phyloP scores from a whole-genome alignment of 192 early-diverging fungal species.

The Kickxella alabastrina region DNA sequence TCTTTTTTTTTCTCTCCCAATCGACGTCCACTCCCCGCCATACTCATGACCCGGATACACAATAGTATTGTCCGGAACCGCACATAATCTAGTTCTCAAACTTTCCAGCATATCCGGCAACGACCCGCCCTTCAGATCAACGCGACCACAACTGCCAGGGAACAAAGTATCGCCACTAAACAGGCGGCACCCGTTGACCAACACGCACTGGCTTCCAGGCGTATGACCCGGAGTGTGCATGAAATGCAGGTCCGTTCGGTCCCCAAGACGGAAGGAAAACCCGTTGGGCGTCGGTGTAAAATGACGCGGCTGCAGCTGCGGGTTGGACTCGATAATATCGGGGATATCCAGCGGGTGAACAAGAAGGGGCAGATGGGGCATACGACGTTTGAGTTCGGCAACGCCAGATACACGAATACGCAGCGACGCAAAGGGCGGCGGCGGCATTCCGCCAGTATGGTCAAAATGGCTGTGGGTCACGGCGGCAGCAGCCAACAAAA shows the following conservation, averaged over 20 bases:
- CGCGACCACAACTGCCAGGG: conserved; percentile 71
- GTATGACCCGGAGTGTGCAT: conserved; percentile 95
- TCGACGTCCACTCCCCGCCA: conserved; percentile 79
- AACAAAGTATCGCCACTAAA: conserved; percentile 88
- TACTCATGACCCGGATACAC: conserved; percentile 93
- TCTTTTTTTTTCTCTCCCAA: conserved; percentile 58
- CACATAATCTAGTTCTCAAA: conserved; percentile 58
- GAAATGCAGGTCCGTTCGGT: conserved; percentile 58
- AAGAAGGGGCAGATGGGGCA: conserved; percentile 71
- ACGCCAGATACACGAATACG: conserved; percentile 78
- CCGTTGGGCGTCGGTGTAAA: conserved; percentile 62
- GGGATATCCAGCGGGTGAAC: conserved; percentile 76
- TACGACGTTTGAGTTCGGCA: conserved; percentile 63
- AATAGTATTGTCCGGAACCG: conserved; percentile 59
- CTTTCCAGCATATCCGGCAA: conserved; percentile 63
- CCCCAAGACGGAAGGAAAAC: conserved; percentile 52
- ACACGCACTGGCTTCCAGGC: conserved; percentile 76
- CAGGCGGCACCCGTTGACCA: conserved; percentile 71
- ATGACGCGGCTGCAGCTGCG: conserved; percentile 54
- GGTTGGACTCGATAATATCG: conserved; percentile 63
- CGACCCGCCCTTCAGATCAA: conserved; percentile 78
- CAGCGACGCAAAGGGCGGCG: conserved; percentile 77
- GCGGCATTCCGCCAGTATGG: conserved; percentile 82
- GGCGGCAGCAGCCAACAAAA: conserved; percentile 67
- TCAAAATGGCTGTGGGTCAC: conserved; percentile 88